Evolutionary conservation across 352 stramenopile genomes (phyloP).

Genomic region (Phytopythium ostracodes): DNA sequence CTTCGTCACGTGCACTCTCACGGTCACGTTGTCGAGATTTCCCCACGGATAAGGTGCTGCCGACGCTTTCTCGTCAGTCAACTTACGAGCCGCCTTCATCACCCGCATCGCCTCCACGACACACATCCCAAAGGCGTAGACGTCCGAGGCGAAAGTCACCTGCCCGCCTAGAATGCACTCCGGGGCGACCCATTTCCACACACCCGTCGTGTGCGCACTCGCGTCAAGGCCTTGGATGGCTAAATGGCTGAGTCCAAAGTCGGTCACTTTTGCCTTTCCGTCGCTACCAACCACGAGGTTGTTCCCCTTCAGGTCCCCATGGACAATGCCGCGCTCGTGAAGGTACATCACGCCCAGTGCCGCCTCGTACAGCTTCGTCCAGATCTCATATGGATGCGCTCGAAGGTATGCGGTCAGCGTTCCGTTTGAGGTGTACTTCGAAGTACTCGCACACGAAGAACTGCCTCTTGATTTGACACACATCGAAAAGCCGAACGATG

Average conservation of each 20-base stretch:
- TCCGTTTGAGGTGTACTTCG: neutral
- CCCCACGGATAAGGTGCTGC: neutral
- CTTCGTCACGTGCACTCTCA: neutral
- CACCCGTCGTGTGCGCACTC: neutral
- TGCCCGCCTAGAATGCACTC: neutral
- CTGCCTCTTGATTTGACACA: slow-evolving; percentile 8
- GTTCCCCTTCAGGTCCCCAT: slow-evolving; percentile 5
- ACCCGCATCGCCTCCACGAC: neutral
- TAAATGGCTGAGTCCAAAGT: neutral
- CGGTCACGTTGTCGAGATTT: neutral
- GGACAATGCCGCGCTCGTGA: neutral
- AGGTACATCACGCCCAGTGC: neutral
- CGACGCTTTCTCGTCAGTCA: neutral
- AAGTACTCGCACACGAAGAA: slow-evolving; percentile 17
- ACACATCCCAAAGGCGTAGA: neutral
- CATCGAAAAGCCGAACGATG: slow-evolving; percentile 13
- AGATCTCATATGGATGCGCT: neutral
- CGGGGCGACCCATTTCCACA: neutral
- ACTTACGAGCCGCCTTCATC: neutral
- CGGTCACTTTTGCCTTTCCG: neutral
- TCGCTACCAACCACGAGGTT: neutral
- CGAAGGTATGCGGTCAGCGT: neutral
- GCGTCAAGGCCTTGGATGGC: too few relatives aligned
- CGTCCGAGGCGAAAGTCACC: neutral
- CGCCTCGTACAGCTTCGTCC: neutral